Conservation (phyloP, 2,329 filamentous ascomycete species). For the Calonectria pauciramosa region DNA sequence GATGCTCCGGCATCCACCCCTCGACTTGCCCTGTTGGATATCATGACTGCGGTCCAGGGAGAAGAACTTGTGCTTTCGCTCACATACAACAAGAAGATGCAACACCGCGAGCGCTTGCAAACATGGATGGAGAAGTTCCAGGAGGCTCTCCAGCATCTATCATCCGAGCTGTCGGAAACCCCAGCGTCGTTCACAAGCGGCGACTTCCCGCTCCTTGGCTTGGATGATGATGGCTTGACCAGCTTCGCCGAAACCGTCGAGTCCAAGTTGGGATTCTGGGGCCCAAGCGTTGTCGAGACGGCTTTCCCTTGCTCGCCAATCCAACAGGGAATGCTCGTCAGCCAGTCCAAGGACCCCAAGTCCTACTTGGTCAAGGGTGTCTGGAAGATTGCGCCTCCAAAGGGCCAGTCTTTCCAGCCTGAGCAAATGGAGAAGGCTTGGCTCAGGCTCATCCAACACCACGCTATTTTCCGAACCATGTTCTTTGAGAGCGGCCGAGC, state of each 20-base stretch:
- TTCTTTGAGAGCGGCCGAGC: neutral
- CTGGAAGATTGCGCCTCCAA: neutral
- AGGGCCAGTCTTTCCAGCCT: neutral
- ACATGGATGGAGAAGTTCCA: neutral
- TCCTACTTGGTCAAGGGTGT: constrained; percentile 15
- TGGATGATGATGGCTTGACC: neutral
- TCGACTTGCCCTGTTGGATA: neutral
- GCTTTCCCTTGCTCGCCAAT: constrained; percentile 32
- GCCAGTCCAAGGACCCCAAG: constrained; percentile 21
- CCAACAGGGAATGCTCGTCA: constrained; percentile 33
- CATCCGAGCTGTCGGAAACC: neutral
- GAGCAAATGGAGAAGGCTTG: constrained; percentile 26
- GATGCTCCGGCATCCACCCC: neutral
- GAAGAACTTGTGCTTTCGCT: neutral
- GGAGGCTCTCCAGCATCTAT: neutral
- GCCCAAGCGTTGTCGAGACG: constrained; percentile 12
- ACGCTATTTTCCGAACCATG: constrained; percentile 28
- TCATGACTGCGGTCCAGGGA: neutral
- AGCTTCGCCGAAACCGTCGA: neutral
- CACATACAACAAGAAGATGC: constrained; percentile 1
- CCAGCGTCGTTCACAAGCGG: neutral
- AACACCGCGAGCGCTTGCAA: neutral
- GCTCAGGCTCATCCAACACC: constrained; percentile 22
- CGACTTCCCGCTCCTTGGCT: neutral
- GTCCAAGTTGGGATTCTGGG: neutral